phyloP scores from a whole-genome alignment of 1,139 yeast species.

The Blastobotrys raffinosifermentans region DNA sequence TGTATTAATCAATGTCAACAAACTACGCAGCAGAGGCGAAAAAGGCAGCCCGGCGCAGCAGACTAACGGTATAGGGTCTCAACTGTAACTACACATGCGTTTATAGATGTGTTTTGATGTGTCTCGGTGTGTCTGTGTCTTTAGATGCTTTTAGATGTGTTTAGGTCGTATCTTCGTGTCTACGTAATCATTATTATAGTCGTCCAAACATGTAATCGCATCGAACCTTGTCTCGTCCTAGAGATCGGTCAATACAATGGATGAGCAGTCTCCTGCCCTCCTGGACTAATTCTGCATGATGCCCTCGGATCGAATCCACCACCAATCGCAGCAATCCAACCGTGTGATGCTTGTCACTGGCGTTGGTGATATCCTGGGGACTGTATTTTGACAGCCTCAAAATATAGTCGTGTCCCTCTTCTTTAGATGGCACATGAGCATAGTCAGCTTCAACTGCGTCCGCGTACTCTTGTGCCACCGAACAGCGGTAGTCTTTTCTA shows the following conservation, averaged over 20 bases:
- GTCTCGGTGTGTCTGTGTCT: too few species aligned
- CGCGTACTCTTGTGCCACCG: constrained; percentile 12
- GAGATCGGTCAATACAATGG: constrained; percentile 30
- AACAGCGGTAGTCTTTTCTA: background rate
- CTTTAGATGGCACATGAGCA: constrained; percentile 15
- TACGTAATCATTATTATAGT: too few species aligned
- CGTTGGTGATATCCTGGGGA: constrained; percentile 18
- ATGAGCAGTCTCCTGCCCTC: constrained; percentile 29
- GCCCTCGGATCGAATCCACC: constrained; percentile 22
- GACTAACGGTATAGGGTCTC: too few species aligned
- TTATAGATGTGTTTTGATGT: too few species aligned
- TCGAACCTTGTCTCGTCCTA: constrained; percentile 25
- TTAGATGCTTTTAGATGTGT: too few species aligned
- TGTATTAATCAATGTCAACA: too few species aligned
- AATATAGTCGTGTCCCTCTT: constrained; percentile 24
- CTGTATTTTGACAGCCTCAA: constrained; percentile 20
- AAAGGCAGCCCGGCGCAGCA: too few species aligned
- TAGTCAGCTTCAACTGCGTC: constrained; percentile 13
- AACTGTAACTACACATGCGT: too few species aligned
- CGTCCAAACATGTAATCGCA: constrained; percentile 24
- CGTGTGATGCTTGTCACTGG: constrained; percentile 23
- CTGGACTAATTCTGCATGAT: constrained; percentile 28
- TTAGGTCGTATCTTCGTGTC: too few species aligned
- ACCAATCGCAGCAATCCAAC: constrained; percentile 32
- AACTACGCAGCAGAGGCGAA: too few species aligned